Conservation (phyloP, 139 green algal genomes). For the Protoeuglena noctilucae region DNA sequence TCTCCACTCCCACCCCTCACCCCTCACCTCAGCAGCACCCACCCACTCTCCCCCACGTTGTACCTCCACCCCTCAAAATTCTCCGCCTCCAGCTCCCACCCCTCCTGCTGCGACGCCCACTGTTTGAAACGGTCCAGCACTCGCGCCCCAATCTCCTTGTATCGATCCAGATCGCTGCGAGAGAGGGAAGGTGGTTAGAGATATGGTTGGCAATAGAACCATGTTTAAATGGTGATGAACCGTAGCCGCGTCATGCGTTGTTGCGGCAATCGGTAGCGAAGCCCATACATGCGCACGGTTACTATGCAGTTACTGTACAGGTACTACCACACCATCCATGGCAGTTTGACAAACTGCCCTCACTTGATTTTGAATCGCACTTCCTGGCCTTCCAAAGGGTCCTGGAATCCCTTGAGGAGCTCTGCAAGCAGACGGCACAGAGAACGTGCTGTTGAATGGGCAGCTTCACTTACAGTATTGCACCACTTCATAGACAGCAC, state of each 20-base stretch:
- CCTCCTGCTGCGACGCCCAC: constrained; percentile 19
- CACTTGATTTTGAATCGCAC: constrained; percentile 38
- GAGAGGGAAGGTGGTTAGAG: no score
- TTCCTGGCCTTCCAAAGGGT: constrained; percentile 51
- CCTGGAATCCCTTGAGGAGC: constrained; percentile 53
- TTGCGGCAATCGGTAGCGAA: background rate
- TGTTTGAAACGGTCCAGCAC: constrained; percentile 38
- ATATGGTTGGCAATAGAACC: no score
- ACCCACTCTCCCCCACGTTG: constrained; percentile 66
- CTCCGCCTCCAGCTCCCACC: constrained; percentile 47
- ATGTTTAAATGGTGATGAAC: no score
- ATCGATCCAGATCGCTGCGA: constrained; percentile 14
- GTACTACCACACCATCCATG: background rate
- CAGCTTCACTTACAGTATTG: no score
- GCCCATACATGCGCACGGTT: background rate
- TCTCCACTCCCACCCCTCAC: constrained; percentile 42
- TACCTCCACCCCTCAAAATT: constrained; percentile 81
- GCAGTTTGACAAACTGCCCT: background rate
- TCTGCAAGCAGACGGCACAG: no score
- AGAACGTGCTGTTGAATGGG: no score
- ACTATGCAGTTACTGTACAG: background rate
- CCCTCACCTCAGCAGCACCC: no score
- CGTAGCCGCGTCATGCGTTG: no score
- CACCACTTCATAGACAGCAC: no score
- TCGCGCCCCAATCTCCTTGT: constrained; percentile 26